Conservation (phyloP, 768 basidiomycete genomes). For the Macrocybe gigantea region DNA sequence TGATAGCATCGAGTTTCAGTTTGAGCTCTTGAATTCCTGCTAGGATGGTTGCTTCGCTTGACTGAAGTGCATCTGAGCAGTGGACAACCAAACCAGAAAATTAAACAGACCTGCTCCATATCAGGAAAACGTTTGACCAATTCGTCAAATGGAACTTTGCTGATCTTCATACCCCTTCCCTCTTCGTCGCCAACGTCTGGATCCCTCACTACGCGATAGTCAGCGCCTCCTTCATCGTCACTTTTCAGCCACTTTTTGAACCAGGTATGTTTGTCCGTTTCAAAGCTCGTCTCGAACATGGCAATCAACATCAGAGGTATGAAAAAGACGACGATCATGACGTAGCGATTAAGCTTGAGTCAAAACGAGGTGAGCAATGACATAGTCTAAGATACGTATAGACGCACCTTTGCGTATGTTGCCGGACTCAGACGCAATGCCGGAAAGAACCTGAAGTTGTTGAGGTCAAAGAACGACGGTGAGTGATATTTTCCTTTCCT, state of each 20-base stretch:
- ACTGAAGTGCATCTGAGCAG: slow-evolving; percentile 33
- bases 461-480: slow-evolving; percentile 4
- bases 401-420: slow-evolving; percentile 51
- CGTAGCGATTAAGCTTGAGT: slow-evolving; percentile 60
- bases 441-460: slow-evolving; percentile 31
- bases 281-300: slow-evolving; percentile 60
- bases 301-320: slow-evolving; percentile 72
- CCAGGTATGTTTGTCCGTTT: slow-evolving; percentile 50
- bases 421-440: slow-evolving; percentile 38
- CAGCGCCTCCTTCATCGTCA: slow-evolving; percentile 52
- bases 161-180: slow-evolving; percentile 55
- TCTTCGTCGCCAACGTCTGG: slow-evolving; percentile 56
- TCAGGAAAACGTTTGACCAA: slow-evolving; percentile 71
- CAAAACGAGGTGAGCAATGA: slow-evolving; percentile 2
- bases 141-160: slow-evolving; percentile 63
- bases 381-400: not conserved
- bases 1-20: slow-evolving; percentile 30
- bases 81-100: slow-evolving; percentile 4
- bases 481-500: slow-evolving; percentile 19
- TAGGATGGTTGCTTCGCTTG: slow-evolving; percentile 62
- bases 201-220: slow-evolving; percentile 47
- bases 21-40: slow-evolving; percentile 58
- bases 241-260: slow-evolving; percentile 62
- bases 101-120: slow-evolving; percentile 50
- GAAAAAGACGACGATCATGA: slow-evolving; percentile 82